A percentile compares a stretch with the other conserved stretches of the same genome.
Conservation (phyloP, 306 rosid species). For the Gynostemma pentaphyllum region DNA sequence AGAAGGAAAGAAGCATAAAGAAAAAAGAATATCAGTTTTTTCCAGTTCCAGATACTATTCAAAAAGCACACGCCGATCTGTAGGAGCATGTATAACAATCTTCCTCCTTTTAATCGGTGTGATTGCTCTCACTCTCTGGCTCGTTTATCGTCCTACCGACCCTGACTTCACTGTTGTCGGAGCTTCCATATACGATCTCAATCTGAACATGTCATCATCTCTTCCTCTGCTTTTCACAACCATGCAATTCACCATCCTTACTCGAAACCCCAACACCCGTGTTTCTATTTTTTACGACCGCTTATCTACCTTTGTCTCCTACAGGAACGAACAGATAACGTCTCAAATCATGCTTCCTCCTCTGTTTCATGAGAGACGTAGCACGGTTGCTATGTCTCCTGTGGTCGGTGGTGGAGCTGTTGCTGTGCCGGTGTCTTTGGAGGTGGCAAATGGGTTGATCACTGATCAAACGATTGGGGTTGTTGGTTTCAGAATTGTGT, state of each 20-base stretch:
- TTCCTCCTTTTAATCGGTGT: constrained; percentile 46
- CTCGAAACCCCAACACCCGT: constrained; percentile 61
- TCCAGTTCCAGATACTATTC: neutral
- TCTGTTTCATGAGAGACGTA: constrained; percentile 25
- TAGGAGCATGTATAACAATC: constrained; percentile 41
- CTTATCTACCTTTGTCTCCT: constrained; percentile 41
- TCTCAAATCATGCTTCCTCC: constrained; percentile 51
- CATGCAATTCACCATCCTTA: constrained; percentile 61
- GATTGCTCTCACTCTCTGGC: constrained; percentile 51
- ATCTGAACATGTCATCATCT: constrained; percentile 31
- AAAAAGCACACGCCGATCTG: neutral
- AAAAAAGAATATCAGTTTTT: neutral
- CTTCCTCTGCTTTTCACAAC: constrained; percentile 41
- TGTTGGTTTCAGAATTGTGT: constrained; percentile 38
- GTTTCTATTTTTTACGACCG: constrained; percentile 55
- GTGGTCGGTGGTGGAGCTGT: constrained; percentile 39
- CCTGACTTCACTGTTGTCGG: constrained; percentile 52
- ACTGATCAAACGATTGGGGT: constrained; percentile 51
- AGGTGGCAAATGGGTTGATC: constrained; percentile 30
- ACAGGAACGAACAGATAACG: constrained; percentile 54
- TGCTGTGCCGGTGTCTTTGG: constrained; percentile 40
- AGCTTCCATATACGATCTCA: constrained; percentile 55
- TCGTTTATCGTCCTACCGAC: constrained; percentile 61
- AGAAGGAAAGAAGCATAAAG: neutral
- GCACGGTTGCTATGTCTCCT: constrained; percentile 50